These are phyloP conservation scores for Pseudopyrenochaeta lycopersici DNA, from an alignment of 2,329 filamentous ascomycete species.

Conservation along the genomic window DNA sequence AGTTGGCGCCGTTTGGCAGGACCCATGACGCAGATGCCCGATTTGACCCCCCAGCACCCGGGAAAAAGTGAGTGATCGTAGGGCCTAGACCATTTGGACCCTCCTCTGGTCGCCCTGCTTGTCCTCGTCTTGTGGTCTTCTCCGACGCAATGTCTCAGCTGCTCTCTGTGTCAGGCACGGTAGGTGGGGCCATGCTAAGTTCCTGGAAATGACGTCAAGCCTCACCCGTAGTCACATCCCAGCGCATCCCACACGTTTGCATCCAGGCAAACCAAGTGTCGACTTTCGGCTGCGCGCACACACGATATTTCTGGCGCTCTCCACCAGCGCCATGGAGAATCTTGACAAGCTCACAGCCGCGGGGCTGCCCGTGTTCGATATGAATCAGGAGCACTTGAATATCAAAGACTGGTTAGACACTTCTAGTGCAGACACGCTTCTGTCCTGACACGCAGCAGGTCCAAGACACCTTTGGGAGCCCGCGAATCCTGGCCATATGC, in stretches of 20 bases:
- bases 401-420: slow-evolving; percentile 38
- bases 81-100: slow-evolving; percentile 3
- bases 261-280: background rate
- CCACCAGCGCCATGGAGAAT: slow-evolving; percentile 35
- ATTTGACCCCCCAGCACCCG: no score
- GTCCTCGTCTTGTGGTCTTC: background rate
- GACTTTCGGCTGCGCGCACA: background rate
- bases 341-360: slow-evolving; percentile 43
- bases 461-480: slow-evolving; percentile 41
- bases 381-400: slow-evolving; percentile 39
- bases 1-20: no score
- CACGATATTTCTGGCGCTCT: slow-evolving; percentile 1
- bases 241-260: background rate
- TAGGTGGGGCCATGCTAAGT: background rate
- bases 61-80: no score
- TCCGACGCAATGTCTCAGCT: slow-evolving; percentile 1
- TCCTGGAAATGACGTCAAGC: slow-evolving; percentile 6
- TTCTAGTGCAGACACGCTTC: background rate
- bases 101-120: background rate
- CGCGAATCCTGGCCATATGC: slow-evolving; percentile 47
- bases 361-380: slow-evolving; percentile 41
- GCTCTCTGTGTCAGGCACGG: background rate
- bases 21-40: no score
- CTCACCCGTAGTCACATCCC: background rate
- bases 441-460: slow-evolving; percentile 22